Conservation (phyloP, 2,329 filamentous ascomycete genomes). For the Myriosclerotinia duriaeana region DNA sequence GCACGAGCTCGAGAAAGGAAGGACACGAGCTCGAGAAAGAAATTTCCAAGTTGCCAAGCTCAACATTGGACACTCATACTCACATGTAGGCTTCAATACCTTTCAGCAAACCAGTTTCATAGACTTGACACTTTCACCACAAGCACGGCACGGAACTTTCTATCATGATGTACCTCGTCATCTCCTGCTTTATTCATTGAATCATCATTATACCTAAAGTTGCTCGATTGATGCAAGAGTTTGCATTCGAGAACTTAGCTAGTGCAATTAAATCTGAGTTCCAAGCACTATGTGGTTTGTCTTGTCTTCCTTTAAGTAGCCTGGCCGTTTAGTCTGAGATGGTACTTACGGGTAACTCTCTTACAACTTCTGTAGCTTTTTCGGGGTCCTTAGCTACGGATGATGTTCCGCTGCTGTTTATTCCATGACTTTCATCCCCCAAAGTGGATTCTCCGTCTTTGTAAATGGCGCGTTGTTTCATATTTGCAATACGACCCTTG, state of each 20-base stretch:
- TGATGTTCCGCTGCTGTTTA: conserved; percentile 3
- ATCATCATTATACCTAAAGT: neutral
- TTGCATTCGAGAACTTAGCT: neutral
- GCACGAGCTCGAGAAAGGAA: neutral
- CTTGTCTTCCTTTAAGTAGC: neutral
- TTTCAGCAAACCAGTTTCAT: neutral
- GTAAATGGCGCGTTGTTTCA: conserved; percentile 20
- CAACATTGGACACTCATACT: neutral
- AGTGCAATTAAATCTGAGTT: neutral
- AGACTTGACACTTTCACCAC: neutral
- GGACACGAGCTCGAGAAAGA: neutral
- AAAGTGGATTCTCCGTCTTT: neutral
- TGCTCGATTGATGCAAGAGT: neutral
- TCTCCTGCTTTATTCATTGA: neutral
- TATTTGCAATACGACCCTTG: conserved; percentile 4
- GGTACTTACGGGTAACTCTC: conserved; percentile 22
- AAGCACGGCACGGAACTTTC: neutral
- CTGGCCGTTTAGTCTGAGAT: conserved; percentile 22
- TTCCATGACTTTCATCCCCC: neutral
- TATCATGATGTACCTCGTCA: neutral
- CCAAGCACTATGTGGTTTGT: neutral
- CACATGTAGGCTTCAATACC: neutral
- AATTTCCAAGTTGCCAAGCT: neutral
- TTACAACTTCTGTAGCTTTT: conserved; percentile 19
- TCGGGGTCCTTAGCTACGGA: conserved; percentile 20